Percentiles rank a stretch among this genome's conserved stretches.
Conservation (phyloP, 306 rosid species). For the Vigna reflexopilosa region DNA sequence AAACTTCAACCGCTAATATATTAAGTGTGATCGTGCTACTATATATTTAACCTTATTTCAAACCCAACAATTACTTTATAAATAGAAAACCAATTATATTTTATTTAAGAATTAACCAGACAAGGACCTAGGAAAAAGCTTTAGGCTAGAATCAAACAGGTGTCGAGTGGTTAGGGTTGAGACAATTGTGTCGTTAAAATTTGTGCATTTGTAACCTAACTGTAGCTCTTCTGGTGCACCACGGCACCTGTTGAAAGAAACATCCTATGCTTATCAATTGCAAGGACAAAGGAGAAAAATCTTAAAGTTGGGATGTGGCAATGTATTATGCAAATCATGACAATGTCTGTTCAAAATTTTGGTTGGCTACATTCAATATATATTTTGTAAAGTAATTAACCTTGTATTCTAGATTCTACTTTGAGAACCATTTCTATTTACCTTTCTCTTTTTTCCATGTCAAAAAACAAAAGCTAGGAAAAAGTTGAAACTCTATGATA, state of each 20-base stretch:
- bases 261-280: not conserved
- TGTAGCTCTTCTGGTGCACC: not conserved
- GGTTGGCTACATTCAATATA: constrained; percentile 5
- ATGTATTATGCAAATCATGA: constrained; percentile 10
- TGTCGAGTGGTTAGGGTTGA: constrained; percentile 25
- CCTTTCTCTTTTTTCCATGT: no score
- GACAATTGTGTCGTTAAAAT: constrained; percentile 10
- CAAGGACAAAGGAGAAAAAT: not conserved
- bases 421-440: not conserved
- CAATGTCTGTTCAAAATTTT: constrained; percentile 10
- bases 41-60: no score
- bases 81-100: no score
- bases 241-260: not conserved
- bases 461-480: no score
- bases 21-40: no score
- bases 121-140: not conserved
- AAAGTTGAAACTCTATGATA: not conserved
- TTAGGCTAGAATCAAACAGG: constrained; percentile 27
- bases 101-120: not conserved
- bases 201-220: constrained; percentile 34
- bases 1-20: no score
- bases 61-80: no score
- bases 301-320: not conserved
- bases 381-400: not conserved
- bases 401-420: constrained; percentile 15